These are phyloP conservation scores for Hypoxylon sp. DNA, from an alignment of 2,329 filamentous ascomycete genomes.

Conservation along the genomic window DNA sequence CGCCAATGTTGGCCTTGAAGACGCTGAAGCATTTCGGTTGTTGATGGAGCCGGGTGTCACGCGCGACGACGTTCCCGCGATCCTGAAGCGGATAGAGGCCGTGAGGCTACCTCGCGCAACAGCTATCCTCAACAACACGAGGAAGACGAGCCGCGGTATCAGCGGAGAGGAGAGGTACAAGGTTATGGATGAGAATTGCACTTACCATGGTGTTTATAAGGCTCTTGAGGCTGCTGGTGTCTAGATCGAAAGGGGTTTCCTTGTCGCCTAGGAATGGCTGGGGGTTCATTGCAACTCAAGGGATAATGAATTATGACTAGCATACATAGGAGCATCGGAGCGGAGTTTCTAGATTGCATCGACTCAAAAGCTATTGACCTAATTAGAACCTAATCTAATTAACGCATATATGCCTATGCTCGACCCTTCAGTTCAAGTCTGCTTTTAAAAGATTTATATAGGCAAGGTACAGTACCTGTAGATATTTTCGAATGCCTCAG, in stretches of 20 bases:
- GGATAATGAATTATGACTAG: neutral
- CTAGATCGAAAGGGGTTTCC: neutral
- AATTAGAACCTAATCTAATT: no score
- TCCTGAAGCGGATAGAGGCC: conserved; percentile 34
- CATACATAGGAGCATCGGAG: neutral
- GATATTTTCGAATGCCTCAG: no score
- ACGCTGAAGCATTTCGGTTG: conserved; percentile 38
- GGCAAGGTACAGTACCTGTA: no score
- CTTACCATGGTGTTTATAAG: conserved; percentile 38
- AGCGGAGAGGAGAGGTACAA: conserved; percentile 28
- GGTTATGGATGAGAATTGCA: conserved; percentile 29
- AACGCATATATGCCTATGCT: no score
- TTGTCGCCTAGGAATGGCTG: no score
- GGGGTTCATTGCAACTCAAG: no score
- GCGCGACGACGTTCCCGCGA: conserved; percentile 27
- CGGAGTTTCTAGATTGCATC: neutral
- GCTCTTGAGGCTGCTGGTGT: conserved; percentile 11
- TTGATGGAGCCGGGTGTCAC: conserved; percentile 34
- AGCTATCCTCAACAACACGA: conserved; percentile 34
- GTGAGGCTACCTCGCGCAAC: conserved; percentile 32
- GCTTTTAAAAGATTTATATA: no score
- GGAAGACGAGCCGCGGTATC: conserved; percentile 21
- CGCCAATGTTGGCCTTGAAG: conserved; percentile 38
- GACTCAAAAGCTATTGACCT: no score
- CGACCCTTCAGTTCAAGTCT: no score